A percentile compares a stretch with the other conserved stretches of the same genome.
Conservation (phyloP, 2,329 filamentous ascomycete genomes). For the Alternaria sp. region DNA sequence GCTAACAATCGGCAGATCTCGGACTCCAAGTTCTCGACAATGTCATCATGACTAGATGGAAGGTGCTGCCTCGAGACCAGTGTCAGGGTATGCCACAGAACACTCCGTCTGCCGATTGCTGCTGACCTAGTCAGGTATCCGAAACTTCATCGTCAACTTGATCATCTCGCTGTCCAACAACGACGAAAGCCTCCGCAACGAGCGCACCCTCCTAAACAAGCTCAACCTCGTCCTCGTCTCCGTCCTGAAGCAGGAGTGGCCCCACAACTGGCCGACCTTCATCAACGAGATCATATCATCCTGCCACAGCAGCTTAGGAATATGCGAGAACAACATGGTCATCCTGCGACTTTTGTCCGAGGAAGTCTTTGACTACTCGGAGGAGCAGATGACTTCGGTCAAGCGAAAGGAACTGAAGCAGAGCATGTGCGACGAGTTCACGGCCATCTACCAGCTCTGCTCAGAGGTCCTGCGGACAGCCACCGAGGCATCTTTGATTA, state of each 20-base stretch:
- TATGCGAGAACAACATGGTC: slow-evolving; percentile 99
- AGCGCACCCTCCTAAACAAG: slow-evolving; percentile 95
- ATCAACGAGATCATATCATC: slow-evolving; percentile 99
- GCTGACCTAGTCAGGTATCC: slow-evolving; percentile 71
- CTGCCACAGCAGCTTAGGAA: slow-evolving; percentile 91
- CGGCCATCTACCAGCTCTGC: slow-evolving; percentile 96
- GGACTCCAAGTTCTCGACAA: slow-evolving; percentile 96
- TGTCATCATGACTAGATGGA: slow-evolving; percentile 99
- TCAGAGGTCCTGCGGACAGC: slow-evolving; percentile 93
- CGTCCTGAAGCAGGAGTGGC: slow-evolving; percentile 99
- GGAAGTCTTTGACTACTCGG: slow-evolving; percentile 98
- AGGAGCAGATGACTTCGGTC: slow-evolving; percentile 98
- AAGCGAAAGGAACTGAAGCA: slow-evolving; percentile 97
- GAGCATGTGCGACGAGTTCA: slow-evolving; percentile 98
- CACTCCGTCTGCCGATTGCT: not conserved
- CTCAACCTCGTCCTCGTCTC: slow-evolving; percentile 97
- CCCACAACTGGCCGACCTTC: slow-evolving; percentile 99
- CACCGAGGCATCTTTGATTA: slow-evolving; percentile 85
- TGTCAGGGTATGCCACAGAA: slow-evolving; percentile 75
- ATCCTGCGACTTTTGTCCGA: slow-evolving; percentile 94
- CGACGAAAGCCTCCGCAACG: slow-evolving; percentile 82
- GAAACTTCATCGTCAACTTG: slow-evolving; percentile 98
- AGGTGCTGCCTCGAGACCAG: slow-evolving; percentile 93
- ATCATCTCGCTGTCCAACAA: slow-evolving; percentile 93
- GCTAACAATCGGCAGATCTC: slow-evolving; percentile 68